phyloP scores from a whole-genome alignment of 148 eudicot species.

The Oxyria digyna region DNA sequence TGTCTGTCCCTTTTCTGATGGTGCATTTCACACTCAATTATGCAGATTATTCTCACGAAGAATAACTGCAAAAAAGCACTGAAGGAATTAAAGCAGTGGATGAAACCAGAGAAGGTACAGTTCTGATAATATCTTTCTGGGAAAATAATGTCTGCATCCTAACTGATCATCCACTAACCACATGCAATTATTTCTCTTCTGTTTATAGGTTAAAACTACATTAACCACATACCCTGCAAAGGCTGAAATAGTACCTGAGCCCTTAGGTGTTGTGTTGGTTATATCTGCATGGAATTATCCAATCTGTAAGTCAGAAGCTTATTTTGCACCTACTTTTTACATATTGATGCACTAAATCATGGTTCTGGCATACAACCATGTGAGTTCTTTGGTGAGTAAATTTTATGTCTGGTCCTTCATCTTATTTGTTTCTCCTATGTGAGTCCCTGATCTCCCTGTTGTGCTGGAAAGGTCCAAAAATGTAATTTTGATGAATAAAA shows the following conservation, averaged over 20 bases:
- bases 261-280: conserved; percentile 6
- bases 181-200: not conserved
- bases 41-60: conserved; percentile 25
- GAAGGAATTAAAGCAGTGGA: conserved; percentile 42
- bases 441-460: not conserved
- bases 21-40: not conserved
- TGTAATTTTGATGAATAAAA: not conserved
- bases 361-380: not conserved
- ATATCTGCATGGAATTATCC: conserved; percentile 18
- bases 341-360: not conserved
- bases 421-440: not conserved
- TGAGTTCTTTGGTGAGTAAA: too few relatives aligned
- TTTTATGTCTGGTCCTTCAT: not conserved
- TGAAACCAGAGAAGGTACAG: conserved; percentile 42
- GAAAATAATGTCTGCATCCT: not conserved
- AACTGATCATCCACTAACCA: not conserved
- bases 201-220: conserved; percentile 30
- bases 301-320: conserved; percentile 10
- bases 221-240: conserved; percentile 13
- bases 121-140: not conserved
- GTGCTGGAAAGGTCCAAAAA: not conserved
- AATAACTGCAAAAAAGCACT: conserved; percentile 26
- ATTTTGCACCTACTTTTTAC: not conserved
- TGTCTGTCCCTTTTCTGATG: not conserved
- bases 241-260: conserved; percentile 15